These are phyloP conservation scores for Tolypocladium nubicola DNA, from an alignment of 2,329 filamentous ascomycete species.

Conservation along the genomic window DNA sequence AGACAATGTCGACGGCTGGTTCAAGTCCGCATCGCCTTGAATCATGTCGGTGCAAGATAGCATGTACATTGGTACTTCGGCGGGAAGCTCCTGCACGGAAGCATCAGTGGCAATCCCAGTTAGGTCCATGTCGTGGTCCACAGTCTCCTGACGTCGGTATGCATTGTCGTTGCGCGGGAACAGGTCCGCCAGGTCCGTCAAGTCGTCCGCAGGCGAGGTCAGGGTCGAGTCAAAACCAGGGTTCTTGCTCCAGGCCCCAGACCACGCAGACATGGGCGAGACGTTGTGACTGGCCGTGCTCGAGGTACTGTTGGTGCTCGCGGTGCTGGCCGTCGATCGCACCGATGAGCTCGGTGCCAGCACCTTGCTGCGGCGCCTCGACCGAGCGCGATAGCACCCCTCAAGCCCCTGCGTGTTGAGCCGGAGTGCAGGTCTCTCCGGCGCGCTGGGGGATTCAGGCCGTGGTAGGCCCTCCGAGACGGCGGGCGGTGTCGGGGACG, in stretches of 20 bases:
- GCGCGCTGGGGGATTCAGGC: conserved; percentile 6
- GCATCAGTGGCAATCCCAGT: conserved; percentile 9
- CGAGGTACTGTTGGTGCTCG: conserved; percentile 26
- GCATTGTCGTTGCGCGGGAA: conserved; percentile 14
- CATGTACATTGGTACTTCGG: conserved; percentile 23
- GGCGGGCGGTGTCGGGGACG: conserved; percentile 12
- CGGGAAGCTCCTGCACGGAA: conserved; percentile 31
- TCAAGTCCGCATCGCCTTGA: not conserved
- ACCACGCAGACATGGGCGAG: conserved; percentile 36
- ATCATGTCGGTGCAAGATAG: not conserved
- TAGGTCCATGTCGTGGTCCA: conserved; percentile 8
- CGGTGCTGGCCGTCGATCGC: conserved; percentile 30
- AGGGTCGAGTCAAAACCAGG: conserved; percentile 31
- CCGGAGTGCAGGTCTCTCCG: conserved; percentile 26
- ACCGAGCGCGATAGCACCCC: conserved; percentile 17
- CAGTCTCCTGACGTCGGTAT: conserved; percentile 10
- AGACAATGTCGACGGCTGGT: not conserved
- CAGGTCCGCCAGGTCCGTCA: conserved; percentile 21
- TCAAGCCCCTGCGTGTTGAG: conserved; percentile 24
- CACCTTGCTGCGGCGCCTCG: conserved; percentile 26
- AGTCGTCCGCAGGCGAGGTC: conserved; percentile 33
- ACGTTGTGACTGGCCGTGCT: conserved; percentile 29
- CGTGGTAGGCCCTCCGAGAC: conserved; percentile 13
- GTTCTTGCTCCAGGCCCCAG: conserved; percentile 26
- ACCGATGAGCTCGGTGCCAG: conserved; percentile 38